These are phyloP conservation scores for Fraxinus baroniana DNA, from an alignment of 305 asterid species.

Conservation along the genomic window DNA sequence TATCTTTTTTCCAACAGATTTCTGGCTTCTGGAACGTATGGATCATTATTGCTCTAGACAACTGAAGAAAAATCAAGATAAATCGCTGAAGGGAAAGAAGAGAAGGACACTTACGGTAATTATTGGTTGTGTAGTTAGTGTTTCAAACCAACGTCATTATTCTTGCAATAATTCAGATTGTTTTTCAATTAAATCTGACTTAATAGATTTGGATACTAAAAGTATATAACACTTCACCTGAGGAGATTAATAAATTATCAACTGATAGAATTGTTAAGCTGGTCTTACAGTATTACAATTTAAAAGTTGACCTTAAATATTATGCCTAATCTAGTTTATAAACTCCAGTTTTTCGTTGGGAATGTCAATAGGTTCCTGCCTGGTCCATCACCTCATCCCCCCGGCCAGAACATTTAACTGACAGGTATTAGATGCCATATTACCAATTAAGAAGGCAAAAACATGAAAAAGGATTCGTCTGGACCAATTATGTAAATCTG, in stretches of 20 bases:
- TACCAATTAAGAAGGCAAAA: not conserved
- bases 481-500: not conserved
- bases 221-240: not conserved
- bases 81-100: conserved; percentile 68
- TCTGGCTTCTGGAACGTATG: conserved; percentile 76
- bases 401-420: not conserved
- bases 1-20: conserved; percentile 93
- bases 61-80: conserved; percentile 45
- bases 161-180: not conserved
- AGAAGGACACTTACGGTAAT: conserved; percentile 75
- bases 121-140: conserved; percentile 19
- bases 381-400: not conserved
- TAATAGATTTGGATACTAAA: not conserved
- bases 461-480: not conserved
- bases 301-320: no score
- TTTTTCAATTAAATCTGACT: not conserved
- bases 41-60: conserved; percentile 91
- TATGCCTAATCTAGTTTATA: no score
- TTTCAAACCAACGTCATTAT: not conserved
- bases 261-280: not conserved
- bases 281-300: not conserved
- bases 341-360: not conserved
- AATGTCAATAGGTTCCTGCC: not conserved
- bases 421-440: not conserved
- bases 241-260: not conserved